Conservation (phyloP, 2,329 filamentous ascomycete genomes). For the Neonectria sp. region DNA sequence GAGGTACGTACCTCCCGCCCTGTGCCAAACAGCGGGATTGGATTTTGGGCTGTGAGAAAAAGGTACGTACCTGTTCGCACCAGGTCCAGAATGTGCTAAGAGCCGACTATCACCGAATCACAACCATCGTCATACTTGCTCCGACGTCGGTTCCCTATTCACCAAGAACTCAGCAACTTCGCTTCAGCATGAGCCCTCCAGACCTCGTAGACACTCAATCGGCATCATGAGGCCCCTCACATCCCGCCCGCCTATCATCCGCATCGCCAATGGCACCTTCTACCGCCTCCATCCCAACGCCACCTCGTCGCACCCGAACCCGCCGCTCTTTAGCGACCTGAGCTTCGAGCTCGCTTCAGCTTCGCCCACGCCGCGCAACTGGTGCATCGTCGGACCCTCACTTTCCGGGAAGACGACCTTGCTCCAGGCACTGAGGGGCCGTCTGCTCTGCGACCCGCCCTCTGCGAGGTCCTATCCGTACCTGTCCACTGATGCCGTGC, state of each 20-base stretch:
- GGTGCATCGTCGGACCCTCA: constrained; percentile 88
- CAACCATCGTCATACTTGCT: constrained; percentile 16
- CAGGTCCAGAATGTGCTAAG: constrained; percentile 20
- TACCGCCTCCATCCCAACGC: constrained; percentile 81
- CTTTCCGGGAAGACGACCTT: constrained; percentile 86
- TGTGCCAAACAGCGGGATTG: not conserved
- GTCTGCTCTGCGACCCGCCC: constrained; percentile 82
- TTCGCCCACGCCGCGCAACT: constrained; percentile 71
- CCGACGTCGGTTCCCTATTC: constrained; percentile 37
- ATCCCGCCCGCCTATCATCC: constrained; percentile 72
- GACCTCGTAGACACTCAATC: constrained; percentile 29
- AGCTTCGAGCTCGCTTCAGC: constrained; percentile 78
- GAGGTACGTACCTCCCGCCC: constrained; percentile 39
- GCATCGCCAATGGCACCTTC: constrained; percentile 85
- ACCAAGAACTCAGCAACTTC: constrained; percentile 9
- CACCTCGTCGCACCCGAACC: constrained; percentile 69
- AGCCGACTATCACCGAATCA: constrained; percentile 32
- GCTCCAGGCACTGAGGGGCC: constrained; percentile 82
- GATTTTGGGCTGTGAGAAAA: not conserved
- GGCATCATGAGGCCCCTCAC: constrained; percentile 55
- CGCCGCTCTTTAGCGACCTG: constrained; percentile 80
- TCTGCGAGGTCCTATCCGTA: constrained; percentile 84
- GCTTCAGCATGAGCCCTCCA: constrained; percentile 29
- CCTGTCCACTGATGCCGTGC: constrained; percentile 75
- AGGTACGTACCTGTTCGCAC: constrained; percentile 38